Conservation (phyloP, 2,329 filamentous ascomycete genomes). For the Aspergillus persii region DNA sequence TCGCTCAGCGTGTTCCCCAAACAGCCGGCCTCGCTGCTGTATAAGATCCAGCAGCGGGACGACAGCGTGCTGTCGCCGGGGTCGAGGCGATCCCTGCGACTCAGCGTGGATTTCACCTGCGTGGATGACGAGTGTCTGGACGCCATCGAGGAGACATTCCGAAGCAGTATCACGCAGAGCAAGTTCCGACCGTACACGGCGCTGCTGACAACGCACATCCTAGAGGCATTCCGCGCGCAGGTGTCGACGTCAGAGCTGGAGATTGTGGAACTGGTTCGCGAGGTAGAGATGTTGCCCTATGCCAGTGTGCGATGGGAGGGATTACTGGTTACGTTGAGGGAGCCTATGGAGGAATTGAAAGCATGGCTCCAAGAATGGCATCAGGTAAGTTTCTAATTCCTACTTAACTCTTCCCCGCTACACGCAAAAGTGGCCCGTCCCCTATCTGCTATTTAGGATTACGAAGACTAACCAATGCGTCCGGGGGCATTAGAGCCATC, state of each 20-base stretch:
- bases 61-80: conserved; percentile 18
- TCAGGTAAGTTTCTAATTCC: conserved; percentile 37
- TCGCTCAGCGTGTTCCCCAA: conserved; percentile 69
- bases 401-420: too few relatives aligned
- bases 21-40: conserved; percentile 77
- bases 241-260: conserved; percentile 53
- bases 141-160: conserved; percentile 48
- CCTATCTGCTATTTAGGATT: neutral
- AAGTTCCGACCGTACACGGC: conserved; percentile 47
- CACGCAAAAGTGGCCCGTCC: neutral
- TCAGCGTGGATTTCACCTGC: conserved; percentile 73
- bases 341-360: conserved; percentile 43
- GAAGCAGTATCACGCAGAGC: conserved; percentile 46
- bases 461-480: neutral
- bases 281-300: conserved; percentile 52
- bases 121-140: conserved; percentile 69
- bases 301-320: conserved; percentile 55
- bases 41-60: conserved; percentile 60
- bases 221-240: conserved; percentile 45
- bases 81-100: conserved; percentile 42
- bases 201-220: conserved; percentile 53
- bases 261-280: conserved; percentile 52
- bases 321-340: conserved; percentile 52
- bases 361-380: conserved; percentile 59
- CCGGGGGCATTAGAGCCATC: conserved; percentile 30